A percentile compares a stretch with the other conserved stretches of the same genome.
Evolutionary conservation across 768 basidiomycete genomes (phyloP).

Genomic region (Lactarius sanguifluus): DNA sequence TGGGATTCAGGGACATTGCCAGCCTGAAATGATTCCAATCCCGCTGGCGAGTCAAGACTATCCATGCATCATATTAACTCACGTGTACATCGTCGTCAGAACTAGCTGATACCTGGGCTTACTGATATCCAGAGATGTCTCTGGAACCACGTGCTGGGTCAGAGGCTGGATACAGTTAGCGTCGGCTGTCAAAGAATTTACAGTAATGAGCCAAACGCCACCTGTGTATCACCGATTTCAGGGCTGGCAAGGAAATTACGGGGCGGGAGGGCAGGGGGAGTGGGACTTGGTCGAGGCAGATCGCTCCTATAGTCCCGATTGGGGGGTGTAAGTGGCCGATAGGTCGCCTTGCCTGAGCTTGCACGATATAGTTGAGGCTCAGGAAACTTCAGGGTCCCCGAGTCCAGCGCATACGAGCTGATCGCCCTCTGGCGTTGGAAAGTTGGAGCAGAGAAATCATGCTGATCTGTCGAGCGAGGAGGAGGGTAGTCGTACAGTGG

Average conservation of each 20-base stretch:
- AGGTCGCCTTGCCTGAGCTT: slow-evolving; percentile 38
- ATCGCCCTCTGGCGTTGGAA: slow-evolving; percentile 27
- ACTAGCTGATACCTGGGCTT: slow-evolving; percentile 25
- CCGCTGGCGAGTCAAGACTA: slow-evolving; percentile 64
- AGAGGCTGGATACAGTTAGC: slow-evolving; percentile 2
- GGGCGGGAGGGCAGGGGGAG: neutral
- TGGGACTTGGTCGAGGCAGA: neutral
- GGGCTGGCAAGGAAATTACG: slow-evolving; percentile 15
- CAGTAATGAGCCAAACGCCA: slow-evolving; percentile 5
- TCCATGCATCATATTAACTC: neutral
- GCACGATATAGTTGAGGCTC: slow-evolving; percentile 55
- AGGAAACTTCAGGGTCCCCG: slow-evolving; percentile 44
- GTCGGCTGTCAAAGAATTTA: neutral
- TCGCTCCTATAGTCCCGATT: slow-evolving; percentile 9
- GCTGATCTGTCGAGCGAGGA: neutral
- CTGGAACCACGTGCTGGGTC: slow-evolving; percentile 16
- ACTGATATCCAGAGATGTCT: slow-evolving; percentile 33
- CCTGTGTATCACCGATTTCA: slow-evolving; percentile 15
- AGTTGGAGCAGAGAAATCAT: slow-evolving; percentile 1
- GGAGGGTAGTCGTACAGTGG: slow-evolving; percentile 8
- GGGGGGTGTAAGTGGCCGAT: slow-evolving; percentile 20
- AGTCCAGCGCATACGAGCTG: slow-evolving; percentile 29
- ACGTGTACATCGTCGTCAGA: slow-evolving; percentile 2
- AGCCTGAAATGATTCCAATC: slow-evolving; percentile 63
- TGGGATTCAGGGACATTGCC: slow-evolving; percentile 65